These are phyloP conservation scores for Patellaria atrata DNA, from an alignment of 495 filamentous ascomycete species.

Conservation along the genomic window DNA sequence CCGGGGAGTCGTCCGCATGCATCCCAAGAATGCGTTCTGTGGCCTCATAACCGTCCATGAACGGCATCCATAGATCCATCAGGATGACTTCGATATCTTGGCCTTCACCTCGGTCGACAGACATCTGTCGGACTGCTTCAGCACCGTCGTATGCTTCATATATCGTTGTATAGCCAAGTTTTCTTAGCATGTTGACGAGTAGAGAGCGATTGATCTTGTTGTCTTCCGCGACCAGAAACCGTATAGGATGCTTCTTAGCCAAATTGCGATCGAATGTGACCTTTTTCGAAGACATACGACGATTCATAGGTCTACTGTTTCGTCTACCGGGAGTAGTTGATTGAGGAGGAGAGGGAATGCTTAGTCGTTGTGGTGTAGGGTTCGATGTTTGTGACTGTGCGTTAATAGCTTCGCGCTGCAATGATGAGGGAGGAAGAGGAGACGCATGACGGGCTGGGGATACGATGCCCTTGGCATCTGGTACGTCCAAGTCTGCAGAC, in stretches of 20 bases:
- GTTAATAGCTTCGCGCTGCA: conserved; percentile 1
- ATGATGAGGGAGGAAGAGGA: conserved; percentile 2
- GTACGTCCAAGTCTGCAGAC: conserved; percentile 8
- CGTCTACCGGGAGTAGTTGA: conserved; percentile 6
- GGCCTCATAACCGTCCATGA: conserved; percentile 71
- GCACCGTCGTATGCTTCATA: conserved; percentile 57
- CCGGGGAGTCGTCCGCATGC: conserved; percentile 6
- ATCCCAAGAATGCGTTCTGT: conserved; percentile 49
- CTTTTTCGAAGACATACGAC: conserved; percentile 2
- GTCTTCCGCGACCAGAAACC: conserved; percentile 65
- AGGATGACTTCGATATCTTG: conserved; percentile 48
- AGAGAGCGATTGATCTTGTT: conserved; percentile 69
- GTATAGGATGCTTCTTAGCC: conserved; percentile 46
- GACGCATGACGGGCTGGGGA: background rate
- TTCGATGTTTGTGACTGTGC: conserved; percentile 7
- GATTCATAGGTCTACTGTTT: conserved; percentile 5
- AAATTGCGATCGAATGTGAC: conserved; percentile 31
- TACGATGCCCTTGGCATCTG: conserved; percentile 1
- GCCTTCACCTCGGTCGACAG: conserved; percentile 19
- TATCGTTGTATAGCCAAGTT: conserved; percentile 49
- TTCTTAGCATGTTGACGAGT: conserved; percentile 52
- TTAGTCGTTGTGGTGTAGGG: background rate
- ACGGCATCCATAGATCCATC: conserved; percentile 83
- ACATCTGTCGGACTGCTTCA: conserved; percentile 55
- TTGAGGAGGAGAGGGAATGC: conserved; percentile 12